These are phyloP conservation scores for Ogataea trehalophila DNA, from an alignment of 805 yeast genomes.

Conservation along the genomic window DNA sequence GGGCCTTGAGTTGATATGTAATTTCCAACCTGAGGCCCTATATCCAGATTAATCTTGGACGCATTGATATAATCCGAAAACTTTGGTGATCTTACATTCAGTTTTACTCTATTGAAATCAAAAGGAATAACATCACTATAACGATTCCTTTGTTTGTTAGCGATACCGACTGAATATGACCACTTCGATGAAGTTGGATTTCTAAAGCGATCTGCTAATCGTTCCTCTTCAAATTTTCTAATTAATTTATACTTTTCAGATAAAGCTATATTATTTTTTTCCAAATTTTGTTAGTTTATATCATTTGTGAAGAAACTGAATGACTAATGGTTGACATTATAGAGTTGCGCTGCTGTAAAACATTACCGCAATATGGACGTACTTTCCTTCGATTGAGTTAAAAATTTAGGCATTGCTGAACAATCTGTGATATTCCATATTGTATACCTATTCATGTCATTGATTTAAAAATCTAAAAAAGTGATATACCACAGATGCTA, in stretches of 20 bases:
- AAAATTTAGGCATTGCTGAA: constrained; percentile 16
- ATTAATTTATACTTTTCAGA: constrained; percentile 13
- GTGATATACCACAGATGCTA: no score
- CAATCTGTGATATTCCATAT: background rate
- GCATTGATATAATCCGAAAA: constrained; percentile 36
- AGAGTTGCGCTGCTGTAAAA: no score
- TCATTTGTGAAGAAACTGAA: background rate
- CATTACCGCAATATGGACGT: constrained; percentile 1
- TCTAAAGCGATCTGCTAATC: constrained; percentile 15
- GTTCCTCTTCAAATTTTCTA: constrained; percentile 11
- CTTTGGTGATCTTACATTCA: constrained; percentile 25
- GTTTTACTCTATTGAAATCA: constrained; percentile 51
- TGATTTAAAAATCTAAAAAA: no score
- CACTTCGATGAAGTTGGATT: constrained; percentile 15
- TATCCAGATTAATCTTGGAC: constrained; percentile 22
- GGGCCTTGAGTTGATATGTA: constrained; percentile 76
- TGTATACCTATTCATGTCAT: no score
- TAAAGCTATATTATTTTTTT: constrained; percentile 6
- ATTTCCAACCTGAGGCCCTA: constrained; percentile 9
- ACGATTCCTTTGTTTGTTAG: constrained; percentile 41
- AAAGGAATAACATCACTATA: constrained; percentile 63
- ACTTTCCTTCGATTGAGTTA: constrained; percentile 20
- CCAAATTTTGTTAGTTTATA: background rate
- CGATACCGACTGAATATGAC: constrained; percentile 10
- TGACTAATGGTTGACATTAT: no score